Evolutionary conservation across 352 stramenopile species (phyloP).

Genomic region (Phytophthora melonis): DNA sequence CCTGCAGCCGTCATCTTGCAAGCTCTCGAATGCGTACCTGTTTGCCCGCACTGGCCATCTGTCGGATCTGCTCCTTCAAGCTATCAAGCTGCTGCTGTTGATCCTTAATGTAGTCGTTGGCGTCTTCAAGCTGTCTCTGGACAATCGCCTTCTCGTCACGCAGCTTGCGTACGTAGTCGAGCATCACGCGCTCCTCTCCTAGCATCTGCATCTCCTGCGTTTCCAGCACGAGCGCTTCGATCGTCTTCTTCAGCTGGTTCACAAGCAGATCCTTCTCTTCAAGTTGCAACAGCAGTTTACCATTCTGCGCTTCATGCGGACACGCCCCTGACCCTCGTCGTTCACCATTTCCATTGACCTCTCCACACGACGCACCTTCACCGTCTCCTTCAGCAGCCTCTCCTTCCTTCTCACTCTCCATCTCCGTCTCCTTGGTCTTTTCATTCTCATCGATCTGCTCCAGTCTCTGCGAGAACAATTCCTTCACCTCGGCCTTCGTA

Average conservation of each 20-base stretch:
- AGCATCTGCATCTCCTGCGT: conserved; percentile 81
- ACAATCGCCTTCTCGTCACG: conserved; percentile 79
- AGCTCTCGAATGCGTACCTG: conserved; percentile 38
- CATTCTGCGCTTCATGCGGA: conserved; percentile 39
- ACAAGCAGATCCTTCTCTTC: conserved; percentile 89
- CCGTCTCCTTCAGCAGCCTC: background rate
- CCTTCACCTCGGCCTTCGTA: conserved; percentile 54
- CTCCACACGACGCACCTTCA: conserved; percentile 8
- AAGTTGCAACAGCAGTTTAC: conserved; percentile 63
- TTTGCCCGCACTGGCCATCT: conserved; percentile 37
- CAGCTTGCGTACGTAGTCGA: conserved; percentile 88
- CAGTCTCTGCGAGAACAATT: conserved; percentile 38
- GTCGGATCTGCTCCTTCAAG: conserved; percentile 78
- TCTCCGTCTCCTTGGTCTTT: background rate
- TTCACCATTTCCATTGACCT: background rate
- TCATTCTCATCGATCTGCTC: background rate
- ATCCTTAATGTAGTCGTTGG: conserved; percentile 78
- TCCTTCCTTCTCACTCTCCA: background rate
- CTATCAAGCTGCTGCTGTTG: conserved; percentile 82
- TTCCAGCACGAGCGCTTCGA: conserved; percentile 80
- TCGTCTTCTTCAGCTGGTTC: conserved; percentile 80
- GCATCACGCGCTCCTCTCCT: conserved; percentile 79
- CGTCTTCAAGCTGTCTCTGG: conserved; percentile 75
- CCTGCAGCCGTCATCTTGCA: conserved; percentile 6
- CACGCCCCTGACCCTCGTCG: conserved; percentile 24